Percentiles rank a stretch among this genome's conserved stretches.
Evolutionary conservation across 352 stramenopile species (phyloP).

Genomic region (Globisporangium ultimum): DNA sequence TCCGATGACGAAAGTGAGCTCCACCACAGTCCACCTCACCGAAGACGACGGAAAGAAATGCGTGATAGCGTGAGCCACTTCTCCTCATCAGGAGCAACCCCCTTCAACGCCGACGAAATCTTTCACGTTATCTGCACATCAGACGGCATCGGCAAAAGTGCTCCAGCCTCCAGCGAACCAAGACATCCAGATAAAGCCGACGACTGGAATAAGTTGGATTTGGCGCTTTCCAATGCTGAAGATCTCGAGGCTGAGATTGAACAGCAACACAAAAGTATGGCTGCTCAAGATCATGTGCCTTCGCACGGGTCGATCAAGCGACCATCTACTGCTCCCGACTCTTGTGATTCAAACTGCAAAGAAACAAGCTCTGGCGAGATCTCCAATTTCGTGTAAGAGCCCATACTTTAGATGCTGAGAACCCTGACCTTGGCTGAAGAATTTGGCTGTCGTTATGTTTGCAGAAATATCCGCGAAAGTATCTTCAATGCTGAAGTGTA

Average conservation of each 20-base stretch:
- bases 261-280: neutral
- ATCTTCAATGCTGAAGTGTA: no score
- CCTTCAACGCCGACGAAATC: constrained; percentile 13
- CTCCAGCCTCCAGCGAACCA: neutral
- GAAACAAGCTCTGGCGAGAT: no score
- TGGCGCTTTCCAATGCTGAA: constrained; percentile 8
- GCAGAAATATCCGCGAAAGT: no score
- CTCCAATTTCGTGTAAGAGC: no score
- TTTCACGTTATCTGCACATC: neutral
- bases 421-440: no score
- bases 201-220: constrained; percentile 4
- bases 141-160: neutral
- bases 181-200: neutral
- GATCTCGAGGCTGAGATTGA: constrained; percentile 10
- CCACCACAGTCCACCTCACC: constrained; percentile 10
- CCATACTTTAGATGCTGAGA: no score
- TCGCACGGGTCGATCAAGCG: neutral
- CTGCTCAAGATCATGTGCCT: neutral
- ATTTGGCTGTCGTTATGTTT: no score
- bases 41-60: constrained; percentile 15
- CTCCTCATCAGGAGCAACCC: neutral
- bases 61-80: neutral
- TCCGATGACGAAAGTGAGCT: constrained; percentile 8
- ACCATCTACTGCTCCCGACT: neutral
- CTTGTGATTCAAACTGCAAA: no score